A percentile compares a stretch with the other conserved stretches of the same genome.
Conservation (phyloP, 164 flowering plant genomes). For the Amborella trichopoda region DNA sequence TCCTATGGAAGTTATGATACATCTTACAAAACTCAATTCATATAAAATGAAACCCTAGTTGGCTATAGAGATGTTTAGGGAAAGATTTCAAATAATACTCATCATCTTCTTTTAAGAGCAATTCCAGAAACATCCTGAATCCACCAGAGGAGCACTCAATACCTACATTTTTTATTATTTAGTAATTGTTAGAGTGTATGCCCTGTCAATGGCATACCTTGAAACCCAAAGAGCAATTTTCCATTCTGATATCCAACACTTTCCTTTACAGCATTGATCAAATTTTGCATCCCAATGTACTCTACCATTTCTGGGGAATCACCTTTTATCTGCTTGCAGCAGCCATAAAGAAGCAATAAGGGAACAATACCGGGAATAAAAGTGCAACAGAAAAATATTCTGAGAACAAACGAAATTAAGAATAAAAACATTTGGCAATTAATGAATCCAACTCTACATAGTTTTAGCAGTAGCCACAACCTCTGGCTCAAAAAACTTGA, state of each 20-base stretch:
- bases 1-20: too few relatives aligned
- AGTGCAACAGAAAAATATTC: neutral
- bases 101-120: too few relatives aligned
- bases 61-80: too few relatives aligned
- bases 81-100: too few relatives aligned
- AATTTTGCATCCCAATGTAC: slow-evolving; percentile 73
- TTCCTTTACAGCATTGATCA: slow-evolving; percentile 66
- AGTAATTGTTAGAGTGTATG: too few relatives aligned
- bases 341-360: slow-evolving; percentile 5
- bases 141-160: neutral
- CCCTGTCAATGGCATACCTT: too few relatives aligned
- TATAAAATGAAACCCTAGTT: too few relatives aligned
- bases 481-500: slow-evolving; percentile 99
- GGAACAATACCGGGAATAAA: neutral
- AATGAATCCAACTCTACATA: too few relatives aligned
- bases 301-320: slow-evolving; percentile 96
- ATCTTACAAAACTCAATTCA: too few relatives aligned
- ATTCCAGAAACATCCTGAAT: neutral
- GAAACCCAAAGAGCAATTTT: slow-evolving; percentile 69
- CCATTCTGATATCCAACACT: slow-evolving; percentile 66
- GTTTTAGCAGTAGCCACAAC: too few relatives aligned
- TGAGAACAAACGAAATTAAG: too few relatives aligned
- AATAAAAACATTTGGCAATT: too few relatives aligned
- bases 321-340: slow-evolving; percentile 67
- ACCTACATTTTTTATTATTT: neutral